Conservation (phyloP, 768 basidiomycete genomes). For the Phanerochaete carnosa region DNA sequence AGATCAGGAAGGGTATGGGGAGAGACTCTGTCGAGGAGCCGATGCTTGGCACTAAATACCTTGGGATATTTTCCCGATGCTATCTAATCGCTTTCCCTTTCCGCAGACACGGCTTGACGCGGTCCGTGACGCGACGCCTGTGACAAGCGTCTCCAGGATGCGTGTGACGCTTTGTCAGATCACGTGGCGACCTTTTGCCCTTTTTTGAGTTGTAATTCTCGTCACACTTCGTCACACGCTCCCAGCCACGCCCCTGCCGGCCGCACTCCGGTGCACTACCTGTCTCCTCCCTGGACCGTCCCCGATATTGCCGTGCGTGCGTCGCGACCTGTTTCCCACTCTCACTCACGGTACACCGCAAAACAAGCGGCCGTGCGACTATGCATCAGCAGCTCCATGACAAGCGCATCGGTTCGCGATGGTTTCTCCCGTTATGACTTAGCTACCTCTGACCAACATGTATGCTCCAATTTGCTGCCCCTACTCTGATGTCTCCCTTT, state of each 20-base stretch:
- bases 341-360: background rate
- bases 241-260: background rate
- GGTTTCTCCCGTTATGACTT: background rate
- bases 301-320: background rate
- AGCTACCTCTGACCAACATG: slow-evolving; percentile 7
- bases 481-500: slow-evolving; percentile 11
- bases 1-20: slow-evolving; percentile 15
- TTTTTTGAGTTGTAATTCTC: background rate
- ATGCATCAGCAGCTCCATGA: slow-evolving; percentile 28
- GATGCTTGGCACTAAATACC: slow-evolving; percentile 15
- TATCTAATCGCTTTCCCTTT: slow-evolving; percentile 10
- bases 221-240: background rate
- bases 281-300: background rate
- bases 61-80: slow-evolving; percentile 12
- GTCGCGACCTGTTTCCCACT: background rate
- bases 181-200: background rate
- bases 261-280: slow-evolving; percentile 4
- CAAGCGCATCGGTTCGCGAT: slow-evolving; percentile 19
- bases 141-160: background rate
- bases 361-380: background rate
- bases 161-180: background rate
- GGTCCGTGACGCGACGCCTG: slow-evolving; percentile 2
- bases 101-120: slow-evolving; percentile 1
- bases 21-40: slow-evolving; percentile 11
- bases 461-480: slow-evolving; percentile 3